Conservation (phyloP, 176 grass and related monocot species). For the Musa schizocarpa region DNA sequence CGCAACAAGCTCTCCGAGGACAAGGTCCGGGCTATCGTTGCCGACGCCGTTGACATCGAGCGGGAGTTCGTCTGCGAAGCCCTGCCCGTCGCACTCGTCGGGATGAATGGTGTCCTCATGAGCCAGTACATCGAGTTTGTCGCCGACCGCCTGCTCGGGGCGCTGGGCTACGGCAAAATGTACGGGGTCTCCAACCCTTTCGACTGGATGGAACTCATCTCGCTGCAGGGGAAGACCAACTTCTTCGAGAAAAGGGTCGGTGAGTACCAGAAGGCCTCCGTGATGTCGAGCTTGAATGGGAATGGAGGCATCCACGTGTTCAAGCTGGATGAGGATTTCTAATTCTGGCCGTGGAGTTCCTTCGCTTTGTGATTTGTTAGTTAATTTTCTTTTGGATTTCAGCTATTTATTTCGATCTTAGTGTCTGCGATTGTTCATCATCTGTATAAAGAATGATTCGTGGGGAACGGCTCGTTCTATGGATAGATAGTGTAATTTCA, state of each 20-base stretch:
- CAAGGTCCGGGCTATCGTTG: background rate
- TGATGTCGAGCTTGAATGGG: slow-evolving; percentile 16
- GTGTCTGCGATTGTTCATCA: background rate
- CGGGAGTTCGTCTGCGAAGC: slow-evolving; percentile 12
- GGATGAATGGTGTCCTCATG: slow-evolving; percentile 13
- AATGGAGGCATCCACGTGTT: slow-evolving; percentile 10
- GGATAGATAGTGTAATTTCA: background rate
- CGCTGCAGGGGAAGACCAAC: slow-evolving; percentile 11
- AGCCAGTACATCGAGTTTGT: slow-evolving; percentile 12
- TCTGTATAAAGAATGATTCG: background rate
- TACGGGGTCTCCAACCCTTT: slow-evolving; percentile 3
- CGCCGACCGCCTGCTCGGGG: background rate
- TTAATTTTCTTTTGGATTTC: background rate
- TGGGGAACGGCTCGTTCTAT: background rate
- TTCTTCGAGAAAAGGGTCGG: slow-evolving; percentile 12
- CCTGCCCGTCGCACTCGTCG: background rate
- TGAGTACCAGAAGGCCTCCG: slow-evolving; percentile 2
- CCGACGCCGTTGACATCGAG: slow-evolving; percentile 13
- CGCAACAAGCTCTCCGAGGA: slow-evolving; percentile 6
- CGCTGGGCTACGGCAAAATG: background rate
- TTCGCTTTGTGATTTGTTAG: background rate
- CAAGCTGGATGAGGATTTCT: slow-evolving; percentile 20
- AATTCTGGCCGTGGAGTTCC: background rate
- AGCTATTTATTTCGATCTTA: background rate
- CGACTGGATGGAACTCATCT: slow-evolving; percentile 16